phyloP scores from a whole-genome alignment of 1,284 basidiomycete genomes.

The Inonotus obliquus region DNA sequence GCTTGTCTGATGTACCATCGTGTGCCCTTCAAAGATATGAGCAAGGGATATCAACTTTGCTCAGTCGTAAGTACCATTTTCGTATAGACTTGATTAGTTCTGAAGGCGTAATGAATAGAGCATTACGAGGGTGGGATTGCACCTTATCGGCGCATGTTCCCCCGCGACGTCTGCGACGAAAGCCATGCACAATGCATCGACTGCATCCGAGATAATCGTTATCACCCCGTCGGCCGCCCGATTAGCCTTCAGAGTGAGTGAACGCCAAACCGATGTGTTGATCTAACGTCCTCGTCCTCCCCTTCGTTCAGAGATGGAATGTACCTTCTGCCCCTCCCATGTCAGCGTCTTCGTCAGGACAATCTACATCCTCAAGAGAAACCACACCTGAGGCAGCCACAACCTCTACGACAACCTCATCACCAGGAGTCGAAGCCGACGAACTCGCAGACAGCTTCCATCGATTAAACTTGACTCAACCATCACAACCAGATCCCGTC shows the following conservation, averaged over 20 bases:
- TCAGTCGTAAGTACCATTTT: conserved; percentile 48
- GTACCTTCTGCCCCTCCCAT: conserved; percentile 48
- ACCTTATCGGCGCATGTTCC: conserved; percentile 68
- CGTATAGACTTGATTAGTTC: conserved; percentile 1
- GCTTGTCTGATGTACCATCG: conserved; percentile 70
- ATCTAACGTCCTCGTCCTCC: background rate
- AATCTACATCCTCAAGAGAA: conserved; percentile 1
- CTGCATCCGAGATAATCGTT: conserved; percentile 70
- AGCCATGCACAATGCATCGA: conserved; percentile 71
- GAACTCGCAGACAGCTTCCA: conserved; percentile 14
- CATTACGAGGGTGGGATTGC: conserved; percentile 51
- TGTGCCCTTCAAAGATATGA: conserved; percentile 67
- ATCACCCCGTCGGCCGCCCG: conserved; percentile 60
- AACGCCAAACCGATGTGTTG: background rate
- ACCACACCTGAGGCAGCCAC: background rate
- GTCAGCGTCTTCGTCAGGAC: conserved; percentile 9
- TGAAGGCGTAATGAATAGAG: background rate
- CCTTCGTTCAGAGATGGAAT: conserved; percentile 53
- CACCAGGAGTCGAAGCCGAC: background rate
- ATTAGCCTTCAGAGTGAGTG: conserved; percentile 62
- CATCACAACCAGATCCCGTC: conserved; percentile 48
- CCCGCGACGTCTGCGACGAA: conserved; percentile 66
- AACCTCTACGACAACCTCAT: background rate
- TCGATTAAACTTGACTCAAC: conserved; percentile 23
- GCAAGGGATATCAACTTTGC: conserved; percentile 67